Conservation (phyloP, 75 land plant species). For the Larix kaempferi region DNA sequence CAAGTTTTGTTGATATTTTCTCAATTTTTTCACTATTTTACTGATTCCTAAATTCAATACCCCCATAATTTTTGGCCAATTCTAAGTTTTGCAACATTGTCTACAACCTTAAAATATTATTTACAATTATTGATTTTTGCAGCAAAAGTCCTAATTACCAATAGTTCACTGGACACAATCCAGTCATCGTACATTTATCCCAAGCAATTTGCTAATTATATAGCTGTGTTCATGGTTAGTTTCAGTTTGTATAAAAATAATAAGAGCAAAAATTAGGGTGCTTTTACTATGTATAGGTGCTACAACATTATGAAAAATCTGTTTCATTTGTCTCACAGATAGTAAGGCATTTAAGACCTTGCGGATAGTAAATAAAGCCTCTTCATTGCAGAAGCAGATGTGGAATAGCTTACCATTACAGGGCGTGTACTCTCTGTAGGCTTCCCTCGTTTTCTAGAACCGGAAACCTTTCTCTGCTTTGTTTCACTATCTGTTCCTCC, state of each 20-base stretch:
- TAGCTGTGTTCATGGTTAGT: background rate
- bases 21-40: too few relatives aligned
- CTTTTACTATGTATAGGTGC: background rate
- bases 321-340: background rate
- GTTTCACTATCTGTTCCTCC: constrained; percentile 78
- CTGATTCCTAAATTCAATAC: too few relatives aligned
- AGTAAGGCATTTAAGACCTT: background rate
- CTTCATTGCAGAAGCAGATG: background rate
- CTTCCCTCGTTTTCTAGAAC: constrained; percentile 23
- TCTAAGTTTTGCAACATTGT: too few relatives aligned
- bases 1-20: too few relatives aligned
- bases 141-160: too few relatives aligned
- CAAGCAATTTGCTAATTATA: too few relatives aligned
- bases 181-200: too few relatives aligned
- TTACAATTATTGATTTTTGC: too few relatives aligned
- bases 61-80: too few relatives aligned
- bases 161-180: too few relatives aligned
- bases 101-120: too few relatives aligned
- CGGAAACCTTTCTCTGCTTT: constrained; percentile 42
- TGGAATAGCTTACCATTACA: constrained; percentile 38
- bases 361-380: background rate
- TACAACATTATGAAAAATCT: background rate
- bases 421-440: constrained; percentile 50
- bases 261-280: background rate
- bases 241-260: background rate